phyloP scores from a whole-genome alignment of 768 basidiomycete species.

The Mycena amicta region DNA sequence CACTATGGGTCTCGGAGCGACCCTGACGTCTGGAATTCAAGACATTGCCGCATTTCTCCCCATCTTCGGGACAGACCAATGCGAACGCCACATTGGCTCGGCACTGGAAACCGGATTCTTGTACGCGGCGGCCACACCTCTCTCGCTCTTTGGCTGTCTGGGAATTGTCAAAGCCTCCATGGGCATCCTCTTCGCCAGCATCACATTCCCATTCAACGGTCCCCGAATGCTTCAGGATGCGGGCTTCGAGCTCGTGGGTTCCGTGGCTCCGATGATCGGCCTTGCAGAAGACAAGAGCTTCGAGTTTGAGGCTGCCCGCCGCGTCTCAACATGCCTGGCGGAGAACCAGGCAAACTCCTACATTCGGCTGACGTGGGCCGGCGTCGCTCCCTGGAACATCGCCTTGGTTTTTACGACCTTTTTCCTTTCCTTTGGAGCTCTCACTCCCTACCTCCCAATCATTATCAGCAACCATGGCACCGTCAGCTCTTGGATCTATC shows the following conservation, averaged over 20 bases:
- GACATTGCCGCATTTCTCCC: slow-evolving; percentile 14
- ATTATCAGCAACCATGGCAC: neutral
- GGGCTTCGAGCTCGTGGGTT: neutral
- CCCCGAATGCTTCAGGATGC: neutral
- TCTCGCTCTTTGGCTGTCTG: slow-evolving; percentile 18
- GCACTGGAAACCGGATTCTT: slow-evolving; percentile 11
- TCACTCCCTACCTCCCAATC: neutral
- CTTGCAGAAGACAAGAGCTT: neutral
- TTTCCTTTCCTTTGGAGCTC: neutral
- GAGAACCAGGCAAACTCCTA: neutral
- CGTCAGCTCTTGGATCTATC: neutral
- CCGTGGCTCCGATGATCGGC: neutral
- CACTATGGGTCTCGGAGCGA: too few species aligned
- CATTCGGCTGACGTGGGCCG: neutral
- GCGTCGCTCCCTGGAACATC: neutral
- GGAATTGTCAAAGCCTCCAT: slow-evolving; percentile 11
- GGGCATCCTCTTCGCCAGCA: slow-evolving; percentile 7
- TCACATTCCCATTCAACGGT: neutral
- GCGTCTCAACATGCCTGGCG: neutral
- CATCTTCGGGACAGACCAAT: slow-evolving; percentile 16
- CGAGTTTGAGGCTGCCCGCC: neutral
- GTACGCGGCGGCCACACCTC: slow-evolving; percentile 13
- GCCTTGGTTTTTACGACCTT: neutral
- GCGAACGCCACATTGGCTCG: slow-evolving; percentile 12
- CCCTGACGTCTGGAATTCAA: slow-evolving; percentile 10